Conservation (phyloP, 257 asterid species). For the Jaltomata sinuosa region DNA sequence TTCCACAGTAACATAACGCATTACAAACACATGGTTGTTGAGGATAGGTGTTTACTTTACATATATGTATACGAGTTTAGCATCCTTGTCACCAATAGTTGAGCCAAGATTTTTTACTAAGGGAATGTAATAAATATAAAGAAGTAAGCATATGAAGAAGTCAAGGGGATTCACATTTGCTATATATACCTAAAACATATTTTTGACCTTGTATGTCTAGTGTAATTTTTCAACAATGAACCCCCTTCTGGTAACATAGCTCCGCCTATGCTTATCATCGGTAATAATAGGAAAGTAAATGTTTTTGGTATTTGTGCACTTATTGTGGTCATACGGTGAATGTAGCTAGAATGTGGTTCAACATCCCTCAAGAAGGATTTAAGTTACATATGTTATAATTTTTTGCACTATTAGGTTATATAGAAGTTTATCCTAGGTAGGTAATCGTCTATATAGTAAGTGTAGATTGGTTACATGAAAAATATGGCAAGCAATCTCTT, state of each 20-base stretch:
- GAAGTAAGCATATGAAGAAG: background rate
- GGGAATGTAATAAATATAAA: too few species aligned
- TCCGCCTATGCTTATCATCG: background rate
- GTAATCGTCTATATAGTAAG: background rate
- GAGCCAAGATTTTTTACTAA: background rate
- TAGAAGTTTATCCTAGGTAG: background rate
- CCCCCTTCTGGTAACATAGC: too few species aligned
- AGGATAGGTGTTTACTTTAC: background rate
- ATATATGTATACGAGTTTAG: background rate
- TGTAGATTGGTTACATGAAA: background rate
- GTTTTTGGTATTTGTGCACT: background rate
- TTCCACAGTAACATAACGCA: background rate
- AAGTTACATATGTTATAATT: background rate
- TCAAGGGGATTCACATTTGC: too few species aligned
- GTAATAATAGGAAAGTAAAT: background rate
- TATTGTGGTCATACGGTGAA: background rate
- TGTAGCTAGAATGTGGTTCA: background rate
- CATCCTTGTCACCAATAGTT: background rate
- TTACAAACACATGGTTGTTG: background rate
- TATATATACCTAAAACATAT: background rate
- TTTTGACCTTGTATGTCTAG: background rate
- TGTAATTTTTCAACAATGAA: background rate
- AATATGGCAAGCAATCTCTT: background rate
- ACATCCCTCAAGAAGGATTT: background rate
- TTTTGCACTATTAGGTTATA: background rate